Base-by-base conservation (phyloP, 2,329 filamentous ascomycete species). In the Exophiala sideris region DNA sequence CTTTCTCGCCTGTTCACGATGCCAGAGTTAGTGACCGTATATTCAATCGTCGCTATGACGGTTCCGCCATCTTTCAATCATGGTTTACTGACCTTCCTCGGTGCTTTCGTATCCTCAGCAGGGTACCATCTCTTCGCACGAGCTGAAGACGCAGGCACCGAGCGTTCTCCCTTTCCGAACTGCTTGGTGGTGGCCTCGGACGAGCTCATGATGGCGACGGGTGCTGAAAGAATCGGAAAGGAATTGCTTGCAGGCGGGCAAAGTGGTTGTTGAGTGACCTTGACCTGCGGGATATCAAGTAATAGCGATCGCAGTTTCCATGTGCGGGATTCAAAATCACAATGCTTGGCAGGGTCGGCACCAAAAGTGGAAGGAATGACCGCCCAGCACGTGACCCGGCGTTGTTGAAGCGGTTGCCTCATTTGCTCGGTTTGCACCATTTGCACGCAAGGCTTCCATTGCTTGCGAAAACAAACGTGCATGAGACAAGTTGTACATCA, bases 81-180 rank as follows among this genome's bases (percentile, higher is more conserved):
- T 12, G 14, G 10, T 16, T 12, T 5, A 88, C 91, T 83, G 85
- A 97, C 94, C 88, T 95, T 91, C 86, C 91, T 95, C 72, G 85
- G 83, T 79, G 87, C 80, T 75, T 83, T 75, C 74, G 92, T 88
- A 79, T 96, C 92, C 77, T 95, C 89, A 74, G 90, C 89, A 77
- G 91, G 89, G 82, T 97, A 97, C 89, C 92, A 97, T 83, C 96
- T 97, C 84, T 89, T 86, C 72, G 92, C 92, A 89, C 95, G 95
- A 79, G 96, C 85, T 74, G 83, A 81, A 78, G 82, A 77, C 78
- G 88, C 84, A 77, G 89, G 90, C 77, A 96, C 86, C 78, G 87
- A 83, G 82, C 92, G 87, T 81, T 89, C 89, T 80, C 89, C 89
- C 86, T 94, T 94, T 82, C 90, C 91, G 84, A 96, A 96, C 84